These are phyloP conservation scores for Hygrophorus russula DNA, from an alignment of 768 basidiomycete genomes.

Conservation along the genomic window DNA sequence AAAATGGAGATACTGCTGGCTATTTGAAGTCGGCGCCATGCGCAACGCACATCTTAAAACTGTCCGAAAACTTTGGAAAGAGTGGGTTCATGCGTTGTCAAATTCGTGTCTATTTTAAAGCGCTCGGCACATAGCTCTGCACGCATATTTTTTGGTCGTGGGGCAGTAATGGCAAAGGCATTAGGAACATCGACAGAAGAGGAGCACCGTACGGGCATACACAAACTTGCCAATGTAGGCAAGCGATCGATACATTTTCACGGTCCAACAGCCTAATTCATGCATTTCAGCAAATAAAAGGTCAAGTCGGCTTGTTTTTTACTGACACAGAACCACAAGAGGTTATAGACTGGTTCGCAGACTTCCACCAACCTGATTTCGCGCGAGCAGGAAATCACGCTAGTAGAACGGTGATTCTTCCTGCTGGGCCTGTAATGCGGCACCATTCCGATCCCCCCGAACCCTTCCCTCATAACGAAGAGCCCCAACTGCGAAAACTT, in stretches of 20 bases:
- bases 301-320: conserved; percentile 89
- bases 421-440: conserved; percentile 78
- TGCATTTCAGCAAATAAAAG: conserved; percentile 70
- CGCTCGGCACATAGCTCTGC: conserved; percentile 47
- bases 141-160: conserved; percentile 81
- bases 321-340: conserved; percentile 86
- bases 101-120: conserved; percentile 3
- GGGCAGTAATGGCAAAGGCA: conserved; percentile 91
- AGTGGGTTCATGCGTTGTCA: conserved; percentile 33
- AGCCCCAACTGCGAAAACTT: conserved; percentile 89
- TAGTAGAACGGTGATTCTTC: conserved; percentile 60
- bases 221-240: conserved; percentile 65
- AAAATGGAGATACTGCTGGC: conserved; percentile 92
- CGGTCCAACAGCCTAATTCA: conserved; percentile 1
- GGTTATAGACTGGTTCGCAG: conserved; percentile 88
- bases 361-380: conserved; percentile 84
- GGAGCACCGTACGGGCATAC: conserved; percentile 71
- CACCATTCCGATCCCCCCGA: conserved; percentile 71
- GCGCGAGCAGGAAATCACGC: conserved; percentile 83
- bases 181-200: conserved; percentile 80
- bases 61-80: conserved; percentile 88
- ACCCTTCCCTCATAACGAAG: conserved; percentile 94
- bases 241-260: background rate
- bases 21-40: conserved; percentile 94
- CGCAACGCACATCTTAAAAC: conserved; percentile 91